phyloP scores from a whole-genome alignment of 106 monocot genomes.

The Gastrodia elata region DNA sequence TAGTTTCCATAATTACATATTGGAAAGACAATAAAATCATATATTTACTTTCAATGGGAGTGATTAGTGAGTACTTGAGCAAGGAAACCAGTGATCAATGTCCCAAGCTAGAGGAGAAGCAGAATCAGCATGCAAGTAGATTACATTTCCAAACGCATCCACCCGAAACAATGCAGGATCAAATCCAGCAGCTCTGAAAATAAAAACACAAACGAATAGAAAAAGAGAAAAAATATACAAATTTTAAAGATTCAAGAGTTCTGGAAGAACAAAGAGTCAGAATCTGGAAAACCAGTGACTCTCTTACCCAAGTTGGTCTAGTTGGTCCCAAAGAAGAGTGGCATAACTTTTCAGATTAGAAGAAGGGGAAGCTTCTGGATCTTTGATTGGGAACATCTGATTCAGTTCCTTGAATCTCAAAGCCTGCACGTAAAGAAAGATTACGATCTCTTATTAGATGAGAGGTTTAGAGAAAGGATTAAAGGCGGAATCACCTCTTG shows the following conservation, averaged over 20 bases:
- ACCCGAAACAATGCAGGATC: slow-evolving; percentile 87
- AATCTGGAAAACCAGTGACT: not conserved
- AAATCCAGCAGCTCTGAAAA: slow-evolving; percentile 81
- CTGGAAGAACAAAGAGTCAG: not conserved
- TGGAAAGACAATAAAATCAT: too few species aligned
- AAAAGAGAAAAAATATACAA: too few species aligned
- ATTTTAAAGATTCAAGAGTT: not conserved
- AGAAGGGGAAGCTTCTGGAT: slow-evolving; percentile 39
- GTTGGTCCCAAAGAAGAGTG: slow-evolving; percentile 82
- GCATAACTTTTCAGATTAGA: slow-evolving; percentile 46
- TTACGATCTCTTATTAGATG: not conserved
- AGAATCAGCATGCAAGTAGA: slow-evolving; percentile 70
- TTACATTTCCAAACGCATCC: slow-evolving; percentile 76
- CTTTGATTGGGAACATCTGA: slow-evolving; percentile 63
- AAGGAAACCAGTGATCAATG: slow-evolving; percentile 96
- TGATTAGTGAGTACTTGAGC: slow-evolving; percentile 39
- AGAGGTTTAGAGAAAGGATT: not conserved
- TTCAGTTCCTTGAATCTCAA: slow-evolving; percentile 51
- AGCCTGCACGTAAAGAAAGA: slow-evolving; percentile 21
- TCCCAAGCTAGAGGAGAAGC: slow-evolving; percentile 85
- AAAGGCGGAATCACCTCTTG: slow-evolving; percentile 52
- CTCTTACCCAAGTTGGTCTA: slow-evolving; percentile 82
- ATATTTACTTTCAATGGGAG: too few species aligned
- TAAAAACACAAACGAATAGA: too few species aligned
- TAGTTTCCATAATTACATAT: too few species aligned